Conservation (phyloP, 129 eudicot genomes). For the Flaveria brownii region DNA sequence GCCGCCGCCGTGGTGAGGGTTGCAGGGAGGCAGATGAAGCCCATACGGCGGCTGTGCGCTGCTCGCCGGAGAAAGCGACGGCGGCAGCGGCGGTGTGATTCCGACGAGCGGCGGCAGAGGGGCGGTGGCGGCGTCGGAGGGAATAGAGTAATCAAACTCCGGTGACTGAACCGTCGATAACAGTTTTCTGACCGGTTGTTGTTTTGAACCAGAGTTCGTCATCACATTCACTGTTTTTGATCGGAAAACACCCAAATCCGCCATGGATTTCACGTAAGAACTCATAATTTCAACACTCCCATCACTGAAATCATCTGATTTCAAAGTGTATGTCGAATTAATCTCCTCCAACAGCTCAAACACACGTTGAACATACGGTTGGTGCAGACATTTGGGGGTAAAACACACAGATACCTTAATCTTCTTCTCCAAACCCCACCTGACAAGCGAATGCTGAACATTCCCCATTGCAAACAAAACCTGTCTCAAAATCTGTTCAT, state of each 20-base stretch:
- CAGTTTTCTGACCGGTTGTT: constrained; percentile 55
- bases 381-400: constrained; percentile 44
- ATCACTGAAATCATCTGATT: constrained; percentile 28
- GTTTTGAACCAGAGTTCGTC: constrained; percentile 11
- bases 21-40: constrained; percentile 64
- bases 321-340: constrained; percentile 51
- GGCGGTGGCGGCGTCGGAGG: constrained; percentile 38
- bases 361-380: constrained; percentile 41
- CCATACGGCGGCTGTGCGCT: constrained; percentile 43
- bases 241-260: constrained; percentile 39
- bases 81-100: constrained; percentile 27
- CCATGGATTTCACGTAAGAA: constrained; percentile 41
- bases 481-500: not conserved
- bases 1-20: constrained; percentile 28
- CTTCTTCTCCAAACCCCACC: constrained; percentile 79
- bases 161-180: not conserved
- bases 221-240: constrained; percentile 32
- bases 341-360: constrained; percentile 46
- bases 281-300: constrained; percentile 19
- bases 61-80: constrained; percentile 39
- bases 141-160: constrained; percentile 27
- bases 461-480: constrained; percentile 52
- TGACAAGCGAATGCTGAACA: constrained; percentile 63
- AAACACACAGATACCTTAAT: constrained; percentile 64
- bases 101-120: constrained; percentile 75